These are phyloP conservation scores for Ophiostoma australiae DNA, from an alignment of 2,329 filamentous ascomycete species.

Conservation along the genomic window DNA sequence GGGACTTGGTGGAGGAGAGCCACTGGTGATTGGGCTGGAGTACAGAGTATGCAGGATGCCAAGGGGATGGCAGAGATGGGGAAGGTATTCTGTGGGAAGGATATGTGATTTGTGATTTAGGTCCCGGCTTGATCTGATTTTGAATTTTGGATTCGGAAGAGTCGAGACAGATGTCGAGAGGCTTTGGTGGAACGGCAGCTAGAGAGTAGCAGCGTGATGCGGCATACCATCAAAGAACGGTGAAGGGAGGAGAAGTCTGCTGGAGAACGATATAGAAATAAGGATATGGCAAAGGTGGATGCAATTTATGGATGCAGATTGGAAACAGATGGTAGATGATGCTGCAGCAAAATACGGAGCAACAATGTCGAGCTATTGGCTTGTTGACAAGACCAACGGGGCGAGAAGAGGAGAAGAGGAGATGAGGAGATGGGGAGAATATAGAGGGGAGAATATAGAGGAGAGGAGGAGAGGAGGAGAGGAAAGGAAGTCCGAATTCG, in stretches of 20 bases:
- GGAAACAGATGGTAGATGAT: neutral
- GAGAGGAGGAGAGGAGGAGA: neutral
- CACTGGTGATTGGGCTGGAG: constrained; percentile 6
- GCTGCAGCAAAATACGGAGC: neutral
- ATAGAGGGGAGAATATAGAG: no score
- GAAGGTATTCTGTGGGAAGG: neutral
- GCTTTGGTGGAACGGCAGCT: neutral
- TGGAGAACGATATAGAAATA: constrained; percentile 13
- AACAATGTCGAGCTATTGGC: neutral
- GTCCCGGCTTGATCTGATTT: neutral
- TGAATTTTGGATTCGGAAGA: neutral
- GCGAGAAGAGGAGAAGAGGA: neutral
- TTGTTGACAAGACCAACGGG: neutral
- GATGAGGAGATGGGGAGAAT: neutral
- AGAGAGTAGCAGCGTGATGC: neutral
- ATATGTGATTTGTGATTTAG: neutral
- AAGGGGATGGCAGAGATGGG: neutral
- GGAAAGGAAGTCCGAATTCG: neutral
- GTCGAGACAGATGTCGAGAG: neutral
- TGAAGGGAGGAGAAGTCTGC: neutral
- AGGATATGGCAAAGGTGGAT: constrained; percentile 6
- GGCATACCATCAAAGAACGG: neutral
- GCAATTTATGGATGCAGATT: constrained; percentile 10
- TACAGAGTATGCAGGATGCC: neutral
- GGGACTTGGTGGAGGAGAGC: neutral